These are phyloP conservation scores for Zelonia costaricensis DNA, from an alignment of 208 protist genomes.

Conservation along the genomic window DNA sequence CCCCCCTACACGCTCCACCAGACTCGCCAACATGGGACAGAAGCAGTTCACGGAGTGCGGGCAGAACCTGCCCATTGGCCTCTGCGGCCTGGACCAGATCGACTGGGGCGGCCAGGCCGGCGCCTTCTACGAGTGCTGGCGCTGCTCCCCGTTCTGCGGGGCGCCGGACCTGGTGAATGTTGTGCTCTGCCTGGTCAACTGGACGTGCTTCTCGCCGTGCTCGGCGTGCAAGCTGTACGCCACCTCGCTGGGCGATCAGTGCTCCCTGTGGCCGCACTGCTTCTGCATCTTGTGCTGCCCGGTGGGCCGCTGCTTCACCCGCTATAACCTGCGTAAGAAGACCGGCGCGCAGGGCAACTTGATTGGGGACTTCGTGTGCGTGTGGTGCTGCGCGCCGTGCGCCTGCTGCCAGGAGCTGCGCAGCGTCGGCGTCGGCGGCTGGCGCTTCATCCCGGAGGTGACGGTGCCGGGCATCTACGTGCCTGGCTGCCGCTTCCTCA, in stretches of 20 bases:
- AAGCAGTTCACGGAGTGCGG: slow-evolving; percentile 49
- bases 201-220: slow-evolving; percentile 47
- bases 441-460: slow-evolving; percentile 63
- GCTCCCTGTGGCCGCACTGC: slow-evolving; percentile 70
- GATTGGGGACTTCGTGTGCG: slow-evolving; percentile 74
- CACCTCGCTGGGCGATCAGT: slow-evolving; percentile 61
- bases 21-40: slow-evolving; percentile 33
- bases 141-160: slow-evolving; percentile 68
- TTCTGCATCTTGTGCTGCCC: slow-evolving; percentile 69
- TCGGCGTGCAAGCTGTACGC: slow-evolving; percentile 73
- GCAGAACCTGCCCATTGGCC: slow-evolving; percentile 41
- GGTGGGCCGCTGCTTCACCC: slow-evolving; percentile 64
- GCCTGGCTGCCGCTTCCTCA: slow-evolving; percentile 61
- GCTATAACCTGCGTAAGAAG: slow-evolving; percentile 86
- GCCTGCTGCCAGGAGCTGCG: slow-evolving; percentile 81
- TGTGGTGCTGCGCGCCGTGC: slow-evolving; percentile 65
- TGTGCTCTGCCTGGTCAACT: slow-evolving; percentile 62
- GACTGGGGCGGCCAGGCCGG: slow-evolving; percentile 65
- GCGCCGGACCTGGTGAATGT: slow-evolving; percentile 43
- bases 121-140: slow-evolving; percentile 77
- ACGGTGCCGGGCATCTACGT: slow-evolving; percentile 39
- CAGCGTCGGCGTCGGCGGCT: slow-evolving; percentile 47
- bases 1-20: not conserved
- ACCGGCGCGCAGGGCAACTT: slow-evolving; percentile 72
- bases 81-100: slow-evolving; percentile 68